Conservation (phyloP, 1,284 basidiomycete genomes). For the Cutaneotrichosporon curvatum region DNA sequence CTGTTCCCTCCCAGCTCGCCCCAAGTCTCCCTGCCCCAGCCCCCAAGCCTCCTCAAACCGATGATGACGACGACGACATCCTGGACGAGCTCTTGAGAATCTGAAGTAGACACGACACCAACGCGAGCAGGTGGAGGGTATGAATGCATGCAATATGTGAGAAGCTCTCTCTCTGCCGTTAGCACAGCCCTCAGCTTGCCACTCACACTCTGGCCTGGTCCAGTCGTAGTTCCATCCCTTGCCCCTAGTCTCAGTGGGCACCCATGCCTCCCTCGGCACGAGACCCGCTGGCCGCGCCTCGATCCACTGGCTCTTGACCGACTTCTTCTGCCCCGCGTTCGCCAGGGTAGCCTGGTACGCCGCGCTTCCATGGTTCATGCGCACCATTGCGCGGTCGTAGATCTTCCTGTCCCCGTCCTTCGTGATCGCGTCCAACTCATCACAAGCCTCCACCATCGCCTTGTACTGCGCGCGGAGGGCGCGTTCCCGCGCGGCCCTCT, state of each 20-base stretch:
- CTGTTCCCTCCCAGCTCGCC: too few species aligned
- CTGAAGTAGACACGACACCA: too few species aligned
- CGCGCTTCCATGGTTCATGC: conserved; percentile 50
- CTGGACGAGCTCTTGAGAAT: too few species aligned
- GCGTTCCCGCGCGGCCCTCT: conserved; percentile 60
- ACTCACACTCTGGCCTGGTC: conserved; percentile 17
- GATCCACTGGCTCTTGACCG: conserved; percentile 57
- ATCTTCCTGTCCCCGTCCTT: conserved; percentile 39
- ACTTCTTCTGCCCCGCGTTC: conserved; percentile 56
- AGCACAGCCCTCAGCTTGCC: neutral
- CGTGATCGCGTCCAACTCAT: conserved; percentile 58
- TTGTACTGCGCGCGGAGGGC: conserved; percentile 66
- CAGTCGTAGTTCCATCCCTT: conserved; percentile 45
- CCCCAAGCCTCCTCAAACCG: too few species aligned
- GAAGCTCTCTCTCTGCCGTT: neutral
- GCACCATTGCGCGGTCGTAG: conserved; percentile 66
- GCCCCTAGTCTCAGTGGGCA: conserved; percentile 43
- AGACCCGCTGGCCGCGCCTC: conserved; percentile 72
- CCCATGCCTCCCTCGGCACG: conserved; percentile 56
- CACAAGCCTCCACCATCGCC: conserved; percentile 71
- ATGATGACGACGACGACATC: too few species aligned
- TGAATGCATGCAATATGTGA: too few species aligned
- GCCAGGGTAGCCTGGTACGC: conserved; percentile 9
- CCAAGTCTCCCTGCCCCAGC: too few species aligned
- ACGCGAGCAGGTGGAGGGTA: too few species aligned